Conservation (phyloP, 805 yeast species). For the Suhomyces faveliae region DNA sequence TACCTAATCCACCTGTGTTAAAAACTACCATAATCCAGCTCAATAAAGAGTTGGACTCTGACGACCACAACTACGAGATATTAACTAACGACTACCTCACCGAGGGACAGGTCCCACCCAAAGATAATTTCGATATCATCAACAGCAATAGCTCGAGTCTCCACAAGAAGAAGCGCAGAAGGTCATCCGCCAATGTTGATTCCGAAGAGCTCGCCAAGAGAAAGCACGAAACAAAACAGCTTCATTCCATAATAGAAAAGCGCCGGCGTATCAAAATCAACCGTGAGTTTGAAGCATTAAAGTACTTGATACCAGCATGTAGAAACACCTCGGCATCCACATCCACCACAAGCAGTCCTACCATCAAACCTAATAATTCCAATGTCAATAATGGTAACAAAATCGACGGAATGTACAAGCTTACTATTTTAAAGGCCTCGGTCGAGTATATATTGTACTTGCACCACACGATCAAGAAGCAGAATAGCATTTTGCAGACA, state of each 20-base stretch:
- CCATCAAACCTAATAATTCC: slow-evolving; percentile 16
- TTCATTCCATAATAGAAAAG: slow-evolving; percentile 77
- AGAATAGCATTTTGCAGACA: slow-evolving; percentile 42
- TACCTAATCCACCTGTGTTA: slow-evolving; percentile 42
- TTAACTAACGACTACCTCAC: slow-evolving; percentile 37
- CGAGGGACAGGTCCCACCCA: slow-evolving; percentile 8
- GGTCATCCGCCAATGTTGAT: slow-evolving; percentile 38
- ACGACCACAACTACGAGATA: slow-evolving; percentile 42
- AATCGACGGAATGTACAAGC: slow-evolving; percentile 71
- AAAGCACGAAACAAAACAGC: slow-evolving; percentile 43
- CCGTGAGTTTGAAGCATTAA: slow-evolving; percentile 78
- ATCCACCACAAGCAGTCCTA: slow-evolving; percentile 16
- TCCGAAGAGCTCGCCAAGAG: slow-evolving; percentile 42
- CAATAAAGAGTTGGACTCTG: slow-evolving; percentile 42
- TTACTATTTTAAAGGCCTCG: slow-evolving; percentile 77
- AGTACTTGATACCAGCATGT: slow-evolving; percentile 77
- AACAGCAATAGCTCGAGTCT: slow-evolving; percentile 1
- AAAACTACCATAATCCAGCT: slow-evolving; percentile 46
- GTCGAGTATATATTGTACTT: slow-evolving; percentile 76
- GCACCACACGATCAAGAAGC: slow-evolving; percentile 55
- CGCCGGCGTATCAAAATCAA: slow-evolving; percentile 76
- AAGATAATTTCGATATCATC: slow-evolving; percentile 3
- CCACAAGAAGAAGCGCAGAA: slow-evolving; percentile 34
- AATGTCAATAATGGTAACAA: slow-evolving; percentile 26
- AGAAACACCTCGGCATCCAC: slow-evolving; percentile 43